Evolutionary conservation across 352 stramenopile genomes (phyloP).

Genomic region (Globisporangium nunn): DNA sequence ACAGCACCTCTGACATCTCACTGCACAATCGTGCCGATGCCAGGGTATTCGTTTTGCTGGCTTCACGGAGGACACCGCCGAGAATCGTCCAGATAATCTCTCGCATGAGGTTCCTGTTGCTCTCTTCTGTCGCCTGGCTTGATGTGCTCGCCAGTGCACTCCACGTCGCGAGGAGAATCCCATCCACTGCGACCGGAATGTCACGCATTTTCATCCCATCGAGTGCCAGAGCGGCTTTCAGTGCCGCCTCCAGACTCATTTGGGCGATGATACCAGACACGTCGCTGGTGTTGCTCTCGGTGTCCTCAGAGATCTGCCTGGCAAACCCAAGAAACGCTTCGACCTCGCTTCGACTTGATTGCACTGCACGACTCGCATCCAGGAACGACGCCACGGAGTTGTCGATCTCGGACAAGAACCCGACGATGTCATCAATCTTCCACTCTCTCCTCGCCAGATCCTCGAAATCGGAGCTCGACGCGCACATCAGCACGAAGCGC

Average conservation of each 20-base stretch:
- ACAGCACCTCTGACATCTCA: conserved; percentile 17
- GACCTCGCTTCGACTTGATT: conserved; percentile 18
- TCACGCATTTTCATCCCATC: conserved; percentile 17
- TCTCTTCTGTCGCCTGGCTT: conserved; percentile 1
- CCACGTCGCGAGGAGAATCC: conserved; percentile 3
- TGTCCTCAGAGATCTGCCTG: conserved; percentile 11
- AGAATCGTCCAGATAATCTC: conserved; percentile 19
- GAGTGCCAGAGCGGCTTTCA: conserved; percentile 22
- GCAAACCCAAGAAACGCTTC: conserved; percentile 19
- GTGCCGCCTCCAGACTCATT: conserved; percentile 18
- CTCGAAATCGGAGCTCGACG: conserved; percentile 15
- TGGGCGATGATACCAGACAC: conserved; percentile 5
- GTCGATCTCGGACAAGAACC: conserved; percentile 11
- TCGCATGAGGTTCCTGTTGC: conserved; percentile 14
- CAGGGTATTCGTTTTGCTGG: not conserved
- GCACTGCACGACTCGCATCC: conserved; percentile 18
- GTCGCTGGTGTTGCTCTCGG: not conserved
- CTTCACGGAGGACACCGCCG: conserved; percentile 1
- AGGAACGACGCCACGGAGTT: conserved; percentile 13
- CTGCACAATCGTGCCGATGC: conserved; percentile 8
- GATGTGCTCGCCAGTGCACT: not conserved
- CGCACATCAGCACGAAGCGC: conserved; percentile 31
- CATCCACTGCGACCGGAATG: conserved; percentile 16
- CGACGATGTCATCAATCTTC: conserved; percentile 27
- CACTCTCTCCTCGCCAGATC: conserved; percentile 24